Evolutionary conservation across 176 grass and related monocot genomes (phyloP).

Genomic region (Ensete ventricosum): DNA sequence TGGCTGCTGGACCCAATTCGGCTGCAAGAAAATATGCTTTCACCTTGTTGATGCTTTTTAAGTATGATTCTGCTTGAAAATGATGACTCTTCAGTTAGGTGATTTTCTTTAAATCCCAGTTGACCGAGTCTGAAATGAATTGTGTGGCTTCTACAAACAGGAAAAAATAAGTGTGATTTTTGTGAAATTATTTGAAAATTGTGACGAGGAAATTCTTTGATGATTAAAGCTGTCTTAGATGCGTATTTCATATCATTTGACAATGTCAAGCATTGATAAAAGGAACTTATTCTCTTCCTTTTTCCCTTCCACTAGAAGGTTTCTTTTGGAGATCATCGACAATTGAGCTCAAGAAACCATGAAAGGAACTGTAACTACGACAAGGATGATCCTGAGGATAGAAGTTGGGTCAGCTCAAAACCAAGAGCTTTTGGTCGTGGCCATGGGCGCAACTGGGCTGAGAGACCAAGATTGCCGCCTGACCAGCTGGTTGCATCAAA

Average conservation of each 20-base stretch:
- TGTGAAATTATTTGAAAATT: not conserved
- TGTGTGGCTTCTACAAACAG: not conserved
- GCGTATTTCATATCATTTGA: too few species aligned
- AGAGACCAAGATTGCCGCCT: constrained; percentile 40
- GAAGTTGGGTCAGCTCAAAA: constrained; percentile 53
- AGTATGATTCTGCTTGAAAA: not conserved
- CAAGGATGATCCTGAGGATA: constrained; percentile 43
- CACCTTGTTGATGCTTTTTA: not conserved
- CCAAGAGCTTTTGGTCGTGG: constrained; percentile 37
- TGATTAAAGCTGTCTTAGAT: not conserved
- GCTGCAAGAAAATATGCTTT: not conserved
- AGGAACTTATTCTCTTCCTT: constrained; percentile 10
- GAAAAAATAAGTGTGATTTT: not conserved
- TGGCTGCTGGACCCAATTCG: too few species aligned
- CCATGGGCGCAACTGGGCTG: constrained; percentile 43
- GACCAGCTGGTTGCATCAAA: constrained; percentile 40
- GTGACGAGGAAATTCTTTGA: not conserved
- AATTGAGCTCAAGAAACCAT: constrained; percentile 54
- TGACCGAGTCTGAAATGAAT: too few species aligned
- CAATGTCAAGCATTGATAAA: too few species aligned
- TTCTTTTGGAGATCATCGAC: constrained; percentile 40
- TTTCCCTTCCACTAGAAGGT: constrained; percentile 37
- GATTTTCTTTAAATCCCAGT: too few species aligned
- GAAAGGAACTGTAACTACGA: constrained; percentile 58
- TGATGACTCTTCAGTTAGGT: not conserved